These are phyloP conservation scores for Ceriops tagal DNA, from an alignment of 345 rosid species.

Conservation along the genomic window DNA sequence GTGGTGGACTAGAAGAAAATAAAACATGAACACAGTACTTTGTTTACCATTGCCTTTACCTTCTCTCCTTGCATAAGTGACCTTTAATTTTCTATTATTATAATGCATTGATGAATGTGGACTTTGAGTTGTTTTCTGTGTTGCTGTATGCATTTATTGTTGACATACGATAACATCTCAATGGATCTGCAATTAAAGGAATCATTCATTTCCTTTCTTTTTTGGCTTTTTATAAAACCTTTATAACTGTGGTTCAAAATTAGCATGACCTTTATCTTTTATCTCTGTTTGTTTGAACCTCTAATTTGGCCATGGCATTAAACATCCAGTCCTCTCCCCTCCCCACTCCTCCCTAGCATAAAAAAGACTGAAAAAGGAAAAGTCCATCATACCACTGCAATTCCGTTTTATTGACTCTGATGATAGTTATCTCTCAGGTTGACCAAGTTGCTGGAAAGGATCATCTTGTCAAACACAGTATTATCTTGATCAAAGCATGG, in stretches of 20 bases:
- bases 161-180: background rate
- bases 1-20: too few relatives aligned
- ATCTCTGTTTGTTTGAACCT: background rate
- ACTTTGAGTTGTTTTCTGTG: background rate
- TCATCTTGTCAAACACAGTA: slow-evolving; percentile 27
- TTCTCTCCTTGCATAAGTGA: background rate
- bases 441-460: slow-evolving; percentile 27
- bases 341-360: too few relatives aligned
- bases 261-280: background rate
- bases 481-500: slow-evolving; percentile 36
- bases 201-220: background rate
- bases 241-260: background rate
- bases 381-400: too few relatives aligned
- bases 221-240: background rate
- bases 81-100: background rate
- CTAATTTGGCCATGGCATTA: background rate
- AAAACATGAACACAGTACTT: too few relatives aligned
- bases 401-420: too few relatives aligned
- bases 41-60: too few relatives aligned
- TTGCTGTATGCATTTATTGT: background rate
- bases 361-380: too few relatives aligned
- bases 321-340: too few relatives aligned
- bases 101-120: background rate
- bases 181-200: background rate
- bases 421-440: slow-evolving; percentile 19